Conservation (phyloP, 2,329 filamentous ascomycete genomes). For the Beauveria pseudobassiana region DNA sequence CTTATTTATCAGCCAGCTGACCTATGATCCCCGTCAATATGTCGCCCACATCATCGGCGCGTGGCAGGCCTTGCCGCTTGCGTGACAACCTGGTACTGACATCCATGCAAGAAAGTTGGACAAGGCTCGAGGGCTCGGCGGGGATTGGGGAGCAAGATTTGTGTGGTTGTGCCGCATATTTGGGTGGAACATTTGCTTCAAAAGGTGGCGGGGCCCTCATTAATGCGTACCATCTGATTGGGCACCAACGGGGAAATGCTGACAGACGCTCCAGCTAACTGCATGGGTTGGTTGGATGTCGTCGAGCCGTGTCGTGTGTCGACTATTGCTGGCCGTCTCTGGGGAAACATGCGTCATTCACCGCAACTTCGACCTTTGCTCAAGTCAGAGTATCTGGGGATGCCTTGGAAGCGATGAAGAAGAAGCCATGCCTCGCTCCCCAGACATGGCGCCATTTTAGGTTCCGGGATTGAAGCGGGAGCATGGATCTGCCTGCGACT, state of each 20-base stretch:
- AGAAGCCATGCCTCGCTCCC: neutral
- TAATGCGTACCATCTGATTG: slow-evolving; percentile 12
- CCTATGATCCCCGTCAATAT: neutral
- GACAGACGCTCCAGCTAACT: neutral
- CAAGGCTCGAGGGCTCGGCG: no score
- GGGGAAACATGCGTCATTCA: slow-evolving; percentile 9
- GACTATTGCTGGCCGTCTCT: neutral
- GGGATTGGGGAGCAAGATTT: no score
- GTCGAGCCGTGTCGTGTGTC: slow-evolving; percentile 1
- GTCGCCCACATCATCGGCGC: neutral
- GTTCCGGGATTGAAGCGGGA: neutral
- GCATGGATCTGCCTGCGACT: neutral
- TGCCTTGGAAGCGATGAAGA: neutral
- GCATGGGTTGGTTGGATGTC: slow-evolving; percentile 9
- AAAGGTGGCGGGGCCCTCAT: slow-evolving; percentile 7
- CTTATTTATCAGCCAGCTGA: neutral
- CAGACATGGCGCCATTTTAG: slow-evolving; percentile 6
- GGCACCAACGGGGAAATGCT: slow-evolving; percentile 3
- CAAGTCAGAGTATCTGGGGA: neutral
- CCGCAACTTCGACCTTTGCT: slow-evolving; percentile 2
- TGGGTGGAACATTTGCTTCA: neutral
- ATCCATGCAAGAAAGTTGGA: no score
- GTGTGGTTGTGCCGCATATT: slow-evolving; percentile 5
- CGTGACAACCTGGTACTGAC: no score
- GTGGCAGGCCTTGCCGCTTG: neutral